These are phyloP conservation scores for Chaetomium sp. DNA, from an alignment of 2,329 filamentous ascomycete species.

Conservation along the genomic window DNA sequence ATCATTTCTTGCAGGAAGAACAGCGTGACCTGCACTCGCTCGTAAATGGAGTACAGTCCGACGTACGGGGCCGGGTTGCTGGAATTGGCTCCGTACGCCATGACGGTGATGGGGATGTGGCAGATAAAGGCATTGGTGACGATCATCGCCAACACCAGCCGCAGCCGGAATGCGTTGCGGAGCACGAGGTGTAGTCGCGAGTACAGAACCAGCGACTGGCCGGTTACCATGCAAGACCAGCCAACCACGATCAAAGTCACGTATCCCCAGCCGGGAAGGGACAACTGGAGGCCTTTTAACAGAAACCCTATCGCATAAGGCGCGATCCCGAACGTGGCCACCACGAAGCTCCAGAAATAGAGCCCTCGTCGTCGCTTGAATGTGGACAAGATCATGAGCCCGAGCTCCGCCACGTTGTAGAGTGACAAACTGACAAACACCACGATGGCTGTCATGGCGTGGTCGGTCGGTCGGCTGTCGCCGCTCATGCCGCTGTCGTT, in stretches of 20 bases:
- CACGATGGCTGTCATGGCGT: not conserved
- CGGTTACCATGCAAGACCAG: constrained; percentile 54
- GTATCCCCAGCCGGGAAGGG: constrained; percentile 14
- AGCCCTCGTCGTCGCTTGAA: constrained; percentile 31
- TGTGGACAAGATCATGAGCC: constrained; percentile 31
- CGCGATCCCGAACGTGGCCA: constrained; percentile 30
- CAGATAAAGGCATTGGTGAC: constrained; percentile 46
- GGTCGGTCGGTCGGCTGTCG: no score
- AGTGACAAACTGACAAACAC: not conserved
- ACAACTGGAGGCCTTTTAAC: constrained; percentile 31
- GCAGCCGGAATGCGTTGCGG: constrained; percentile 42
- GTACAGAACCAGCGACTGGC: constrained; percentile 55
- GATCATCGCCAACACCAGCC: constrained; percentile 50
- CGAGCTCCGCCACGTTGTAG: constrained; percentile 31
- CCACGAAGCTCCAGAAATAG: constrained; percentile 36
- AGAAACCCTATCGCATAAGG: constrained; percentile 40
- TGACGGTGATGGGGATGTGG: constrained; percentile 47
- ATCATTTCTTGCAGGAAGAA: constrained; percentile 51
- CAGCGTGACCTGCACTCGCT: constrained; percentile 49
- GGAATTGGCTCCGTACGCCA: constrained; percentile 48
- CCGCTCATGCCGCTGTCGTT: no score
- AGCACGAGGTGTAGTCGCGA: constrained; percentile 56
- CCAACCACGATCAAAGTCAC: constrained; percentile 40
- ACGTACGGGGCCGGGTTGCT: constrained; percentile 30
- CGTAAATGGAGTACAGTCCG: constrained; percentile 40